These are phyloP conservation scores for Parathielavia hyrcaniae DNA, from an alignment of 495 filamentous ascomycete species.

Conservation along the genomic window DNA sequence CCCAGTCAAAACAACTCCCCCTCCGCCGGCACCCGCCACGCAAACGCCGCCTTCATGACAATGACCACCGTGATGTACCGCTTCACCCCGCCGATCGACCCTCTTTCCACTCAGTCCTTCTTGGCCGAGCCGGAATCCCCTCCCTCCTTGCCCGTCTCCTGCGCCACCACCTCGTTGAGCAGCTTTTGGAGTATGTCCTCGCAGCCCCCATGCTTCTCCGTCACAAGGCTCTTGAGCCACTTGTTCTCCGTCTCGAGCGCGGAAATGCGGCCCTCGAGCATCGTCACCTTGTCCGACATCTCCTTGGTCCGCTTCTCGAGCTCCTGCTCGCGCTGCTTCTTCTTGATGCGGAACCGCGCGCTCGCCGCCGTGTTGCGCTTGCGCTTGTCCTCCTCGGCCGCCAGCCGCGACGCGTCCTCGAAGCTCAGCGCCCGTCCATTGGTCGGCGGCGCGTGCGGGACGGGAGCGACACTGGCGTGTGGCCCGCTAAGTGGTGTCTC, in stretches of 20 bases:
- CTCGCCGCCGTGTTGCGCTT: conserved; percentile 92
- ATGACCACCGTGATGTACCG: neutral
- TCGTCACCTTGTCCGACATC: conserved; percentile 73
- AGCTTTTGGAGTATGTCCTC: conserved; percentile 44
- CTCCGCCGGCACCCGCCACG: neutral
- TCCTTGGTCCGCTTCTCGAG: conserved; percentile 89
- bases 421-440: conserved; percentile 39
- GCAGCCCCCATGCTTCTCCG: conserved; percentile 74
- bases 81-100: neutral
- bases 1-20: neutral
- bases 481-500: conserved; percentile 34
- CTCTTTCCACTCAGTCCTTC: neutral
- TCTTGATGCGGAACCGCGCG: conserved; percentile 95
- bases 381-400: conserved; percentile 95
- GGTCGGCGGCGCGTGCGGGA: neutral
- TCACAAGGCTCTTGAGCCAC: conserved; percentile 90
- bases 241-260: conserved; percentile 93
- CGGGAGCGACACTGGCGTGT: conserved; percentile 1
- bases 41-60: conserved; percentile 11
- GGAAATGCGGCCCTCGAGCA: conserved; percentile 73
- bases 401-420: conserved; percentile 65
- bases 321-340: conserved; percentile 96
- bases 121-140: conserved; percentile 10
- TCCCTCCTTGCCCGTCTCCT: conserved; percentile 1
- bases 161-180: conserved; percentile 35